A percentile compares a stretch with the other conserved stretches of the same genome.
Evolutionary conservation across 2,329 filamentous ascomycete species (phyloP).

Genomic region (Teratosphaeria epicoccoides): DNA sequence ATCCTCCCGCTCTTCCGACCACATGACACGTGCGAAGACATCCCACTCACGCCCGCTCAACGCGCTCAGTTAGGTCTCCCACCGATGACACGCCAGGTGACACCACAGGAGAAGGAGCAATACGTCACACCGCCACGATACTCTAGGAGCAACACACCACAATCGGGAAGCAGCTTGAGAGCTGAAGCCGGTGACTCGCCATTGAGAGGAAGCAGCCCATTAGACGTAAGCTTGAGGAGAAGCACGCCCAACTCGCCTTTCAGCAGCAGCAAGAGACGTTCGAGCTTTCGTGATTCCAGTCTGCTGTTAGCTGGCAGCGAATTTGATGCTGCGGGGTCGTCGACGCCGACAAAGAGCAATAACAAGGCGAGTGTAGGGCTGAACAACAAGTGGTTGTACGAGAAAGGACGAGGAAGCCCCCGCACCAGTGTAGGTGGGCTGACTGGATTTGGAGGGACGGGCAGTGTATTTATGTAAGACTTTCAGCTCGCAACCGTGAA

Average conservation of each 20-base stretch:
- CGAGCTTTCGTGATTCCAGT: conserved; percentile 49
- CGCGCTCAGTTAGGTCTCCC: conserved; percentile 73
- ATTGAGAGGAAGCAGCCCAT: conserved; percentile 23
- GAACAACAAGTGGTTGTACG: conserved; percentile 93
- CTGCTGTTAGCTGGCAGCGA: conserved; percentile 31
- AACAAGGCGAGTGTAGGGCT: conserved; percentile 58
- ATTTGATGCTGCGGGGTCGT: conserved; percentile 15
- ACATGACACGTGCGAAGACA: conserved; percentile 72
- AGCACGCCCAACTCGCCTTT: conserved; percentile 8
- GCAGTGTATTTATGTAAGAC: conserved; percentile 4
- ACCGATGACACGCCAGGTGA: conserved; percentile 50
- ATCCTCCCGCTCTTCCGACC: conserved; percentile 61
- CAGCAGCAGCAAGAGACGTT: conserved; percentile 38
- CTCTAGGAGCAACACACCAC: conserved; percentile 60
- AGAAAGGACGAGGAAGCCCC: conserved; percentile 56
- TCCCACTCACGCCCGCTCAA: conserved; percentile 82
- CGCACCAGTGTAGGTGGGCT: conserved; percentile 12
- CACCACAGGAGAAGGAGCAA: conserved; percentile 57
- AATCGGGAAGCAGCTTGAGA: conserved; percentile 39
- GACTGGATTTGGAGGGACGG: conserved; percentile 6
- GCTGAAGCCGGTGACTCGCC: conserved; percentile 30
- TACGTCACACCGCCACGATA: conserved; percentile 85
- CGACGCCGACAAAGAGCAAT: conserved; percentile 19
- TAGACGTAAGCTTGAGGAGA: not conserved
- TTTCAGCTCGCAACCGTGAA: not conserved